Conservation (phyloP, 108 stramenopile species). For the Conticribra guillardii region DNA sequence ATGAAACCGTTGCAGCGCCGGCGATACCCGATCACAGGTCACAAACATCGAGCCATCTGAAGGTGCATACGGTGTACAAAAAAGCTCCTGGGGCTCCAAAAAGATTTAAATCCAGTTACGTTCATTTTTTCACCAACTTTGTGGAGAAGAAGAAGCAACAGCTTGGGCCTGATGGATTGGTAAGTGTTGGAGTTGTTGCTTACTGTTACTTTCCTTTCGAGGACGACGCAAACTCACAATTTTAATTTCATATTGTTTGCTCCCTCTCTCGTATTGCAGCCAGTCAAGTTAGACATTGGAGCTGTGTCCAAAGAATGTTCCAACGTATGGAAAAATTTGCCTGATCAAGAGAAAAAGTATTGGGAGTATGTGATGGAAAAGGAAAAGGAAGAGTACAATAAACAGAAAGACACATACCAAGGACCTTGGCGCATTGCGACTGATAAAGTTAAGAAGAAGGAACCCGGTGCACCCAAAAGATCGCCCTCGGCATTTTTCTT, state of each 20-base stretch:
- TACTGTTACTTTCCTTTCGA: no score
- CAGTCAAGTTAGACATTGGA: conserved; percentile 13
- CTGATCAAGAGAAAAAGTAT: conserved; percentile 46
- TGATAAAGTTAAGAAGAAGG: conserved; percentile 38
- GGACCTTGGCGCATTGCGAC: conserved; percentile 43
- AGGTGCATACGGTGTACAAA: conserved; percentile 27
- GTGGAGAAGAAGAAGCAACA: conserved; percentile 35
- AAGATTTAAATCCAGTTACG: conserved; percentile 57
- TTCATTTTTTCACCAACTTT: conserved; percentile 54
- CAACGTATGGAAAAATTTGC: conserved; percentile 41
- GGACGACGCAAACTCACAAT: no score
- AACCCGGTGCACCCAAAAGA: conserved; percentile 61
- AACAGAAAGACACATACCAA: conserved; percentile 39
- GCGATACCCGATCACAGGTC: not conserved
- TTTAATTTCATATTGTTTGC: not conserved
- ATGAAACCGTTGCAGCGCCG: not conserved
- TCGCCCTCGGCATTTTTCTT: conserved; percentile 62
- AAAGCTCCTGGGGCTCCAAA: conserved; percentile 62
- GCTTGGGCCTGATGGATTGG: conserved; percentile 29
- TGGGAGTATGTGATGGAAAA: conserved; percentile 47
- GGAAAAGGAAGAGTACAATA: conserved; percentile 53
- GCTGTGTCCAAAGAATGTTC: conserved; percentile 34
- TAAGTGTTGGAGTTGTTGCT: no score
- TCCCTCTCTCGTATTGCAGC: not conserved
- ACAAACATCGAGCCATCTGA: not conserved